Evolutionary conservation across 2,329 filamentous ascomycete species (phyloP).

Genomic region (Elsinoe perseae): DNA sequence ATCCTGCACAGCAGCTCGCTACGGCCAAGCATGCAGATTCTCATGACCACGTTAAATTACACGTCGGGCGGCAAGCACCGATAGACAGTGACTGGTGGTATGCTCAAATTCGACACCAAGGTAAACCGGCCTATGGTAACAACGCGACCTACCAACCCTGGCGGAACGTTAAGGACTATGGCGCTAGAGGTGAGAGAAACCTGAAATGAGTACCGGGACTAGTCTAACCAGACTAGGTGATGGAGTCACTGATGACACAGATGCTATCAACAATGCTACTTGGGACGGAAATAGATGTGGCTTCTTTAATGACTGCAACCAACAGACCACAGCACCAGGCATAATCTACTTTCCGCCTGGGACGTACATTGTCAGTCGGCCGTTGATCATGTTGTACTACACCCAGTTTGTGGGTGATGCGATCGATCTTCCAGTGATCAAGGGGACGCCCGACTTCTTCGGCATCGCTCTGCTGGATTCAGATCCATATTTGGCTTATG

Average conservation of each 20-base stretch:
- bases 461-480: constrained; percentile 29
- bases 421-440: constrained; percentile 21
- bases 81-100: constrained; percentile 31
- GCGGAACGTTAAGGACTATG: constrained; percentile 38
- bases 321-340: constrained; percentile 37
- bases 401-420: constrained; percentile 25
- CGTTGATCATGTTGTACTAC: constrained; percentile 24
- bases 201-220: not conserved
- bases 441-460: constrained; percentile 26
- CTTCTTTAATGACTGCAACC: constrained; percentile 21
- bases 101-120: constrained; percentile 36
- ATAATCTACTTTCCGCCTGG: constrained; percentile 53
- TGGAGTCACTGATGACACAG: constrained; percentile 26
- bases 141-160: constrained; percentile 36
- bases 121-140: constrained; percentile 32
- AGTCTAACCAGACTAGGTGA: constrained; percentile 20
- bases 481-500: constrained; percentile 29
- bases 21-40: not conserved
- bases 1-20: not conserved
- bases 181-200: constrained; percentile 31
- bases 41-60: constrained; percentile 12
- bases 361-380: constrained; percentile 43
- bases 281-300: constrained; percentile 27
- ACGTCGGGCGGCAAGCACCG: constrained; percentile 14
- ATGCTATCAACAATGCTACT: constrained; percentile 31